These are phyloP conservation scores for Fusarium illudens DNA, from an alignment of 2,329 filamentous ascomycete genomes.

Conservation along the genomic window DNA sequence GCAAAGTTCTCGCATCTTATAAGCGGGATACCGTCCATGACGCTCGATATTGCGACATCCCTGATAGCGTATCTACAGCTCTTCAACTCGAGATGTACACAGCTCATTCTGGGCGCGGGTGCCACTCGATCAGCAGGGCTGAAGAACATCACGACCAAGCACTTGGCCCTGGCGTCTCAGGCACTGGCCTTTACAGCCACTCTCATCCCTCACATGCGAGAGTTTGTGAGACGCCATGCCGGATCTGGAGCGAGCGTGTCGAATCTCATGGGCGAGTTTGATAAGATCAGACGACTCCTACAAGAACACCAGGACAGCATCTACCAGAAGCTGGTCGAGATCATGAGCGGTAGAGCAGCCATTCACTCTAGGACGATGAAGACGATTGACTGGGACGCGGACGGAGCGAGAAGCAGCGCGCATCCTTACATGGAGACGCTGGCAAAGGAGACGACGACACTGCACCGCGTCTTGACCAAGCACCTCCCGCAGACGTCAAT, in stretches of 20 bases:
- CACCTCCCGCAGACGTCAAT: constrained; percentile 81
- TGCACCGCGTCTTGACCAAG: constrained; percentile 84
- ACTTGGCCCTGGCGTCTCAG: constrained; percentile 90
- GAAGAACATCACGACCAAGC: constrained; percentile 96
- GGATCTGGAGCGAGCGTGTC: constrained; percentile 62
- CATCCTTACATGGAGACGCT: constrained; percentile 87
- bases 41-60: constrained; percentile 79
- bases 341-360: constrained; percentile 82
- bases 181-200: constrained; percentile 87
- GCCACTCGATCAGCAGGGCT: constrained; percentile 88
- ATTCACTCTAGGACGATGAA: constrained; percentile 79
- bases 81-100: constrained; percentile 96
- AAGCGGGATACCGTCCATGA: constrained; percentile 87
- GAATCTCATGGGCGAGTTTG: constrained; percentile 80
- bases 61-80: constrained; percentile 88
- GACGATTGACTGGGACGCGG: constrained; percentile 75
- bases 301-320: constrained; percentile 93
- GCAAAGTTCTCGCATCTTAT: constrained; percentile 85
- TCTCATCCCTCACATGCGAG: constrained; percentile 87
- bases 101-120: constrained; percentile 93
- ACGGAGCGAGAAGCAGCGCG: constrained; percentile 49
- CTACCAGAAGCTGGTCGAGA: constrained; percentile 91
- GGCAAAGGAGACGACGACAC: constrained; percentile 82
- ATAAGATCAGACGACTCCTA: constrained; percentile 82
- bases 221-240: constrained; percentile 84